Evolutionary conservation across 495 filamentous ascomycete genomes (phyloP), one percentile per base, ranked within the genome.

Genomic region (Penicillium mononematosum): DNA sequence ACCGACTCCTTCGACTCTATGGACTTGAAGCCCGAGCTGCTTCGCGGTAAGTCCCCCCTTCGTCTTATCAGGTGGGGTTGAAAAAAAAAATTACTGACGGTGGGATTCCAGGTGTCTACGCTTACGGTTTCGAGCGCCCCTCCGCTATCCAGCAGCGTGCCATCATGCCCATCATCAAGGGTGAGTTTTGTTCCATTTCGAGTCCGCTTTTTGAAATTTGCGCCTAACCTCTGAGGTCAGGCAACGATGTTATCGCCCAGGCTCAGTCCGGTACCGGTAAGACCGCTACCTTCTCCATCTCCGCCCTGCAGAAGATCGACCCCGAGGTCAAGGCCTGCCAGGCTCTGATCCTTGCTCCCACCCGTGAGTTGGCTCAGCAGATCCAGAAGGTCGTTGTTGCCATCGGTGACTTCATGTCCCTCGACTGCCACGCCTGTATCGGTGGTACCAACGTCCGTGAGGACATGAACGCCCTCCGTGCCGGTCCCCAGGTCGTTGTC

Each of bases 111-210:
- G 91, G 94, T 83, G 90, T 98, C 76, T 98, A 98, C 77, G 94
- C 94, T 66, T 98, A 98, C 72, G 94, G 94, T 86, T 98, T 96
- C 79, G 94, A 98, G 84, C 90, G 92, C 61, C 94, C 94, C 38
- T 98, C 94, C 80, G 95, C 94, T 75, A 97, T 98, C 60, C 94
- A 98, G 87, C 91, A 96, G 85, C 93, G 95, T 69, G 94, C 94
- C 63, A 98, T 98, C 77, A 94, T 97, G 88, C 94, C 93, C 61
- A 93, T 98, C 71, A 96, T 97, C 83, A 96, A 98, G 84, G 94
- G 94, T 97, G 82, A 71, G 89, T 82, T 50, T 22, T 32, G 3
- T 29, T 45, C 61, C 48, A 54, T 55, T 55, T 46, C 63, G 78
- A 56, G 74, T 19, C 1, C 11, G 66, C 43, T 58, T 55, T 55